Base-by-base conservation (phyloP, 2,329 filamentous ascomycete genomes). In the Kalaharituber pfeilii region DNA sequence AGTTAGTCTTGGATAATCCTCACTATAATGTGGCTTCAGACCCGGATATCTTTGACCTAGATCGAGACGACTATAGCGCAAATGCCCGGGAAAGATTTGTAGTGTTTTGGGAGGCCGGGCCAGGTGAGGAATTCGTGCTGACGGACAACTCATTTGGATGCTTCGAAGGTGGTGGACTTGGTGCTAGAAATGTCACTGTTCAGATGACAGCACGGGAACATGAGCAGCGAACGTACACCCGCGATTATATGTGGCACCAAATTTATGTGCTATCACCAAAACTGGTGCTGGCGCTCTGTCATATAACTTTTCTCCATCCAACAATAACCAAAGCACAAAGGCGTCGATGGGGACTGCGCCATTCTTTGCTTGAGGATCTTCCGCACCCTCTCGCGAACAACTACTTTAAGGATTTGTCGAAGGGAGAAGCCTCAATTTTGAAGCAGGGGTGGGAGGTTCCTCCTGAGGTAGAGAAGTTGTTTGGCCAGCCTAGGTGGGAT, bases 201-300 rank as follows among this genome's bases (percentile, higher is more conserved):
- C 59, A 62, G 50, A 59, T 64, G 51, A 59, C 57, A 29, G 54
- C 60, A 7, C 57, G 58, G 28, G 62, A 64, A 42, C 57, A 61
- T 30, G 62, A 62, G 53, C 58, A 62, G 45, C 55, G 62, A 30
- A 55, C 62, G 39, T 65, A 64, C 54, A 64, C 62, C 33, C 57
- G 58, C 44, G 63, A 65, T 53, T 62, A 59, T 49, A 64, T 64
- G 62, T 65, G 63, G 63, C 63, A 65, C 52, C 62, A 64, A 33
- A 61, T 65, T 47, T 65, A 62, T 45, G 62, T 65, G 47, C 60
- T 65, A 51, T 64, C 63, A 20, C 63, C 63, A 47, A 65, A 62
- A 27, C 53, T 65, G 36, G 61, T 59, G 47, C 59, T 63, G 49
- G 63, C 63, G 52, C 56, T 65, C 50, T 65, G 63, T 50, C 63